Evolutionary conservation across 192 early-diverging fungal genomes (phyloP), one percentile per base, ranked within the genome.

Genomic region (Rhizoclosmatium globosum): DNA sequence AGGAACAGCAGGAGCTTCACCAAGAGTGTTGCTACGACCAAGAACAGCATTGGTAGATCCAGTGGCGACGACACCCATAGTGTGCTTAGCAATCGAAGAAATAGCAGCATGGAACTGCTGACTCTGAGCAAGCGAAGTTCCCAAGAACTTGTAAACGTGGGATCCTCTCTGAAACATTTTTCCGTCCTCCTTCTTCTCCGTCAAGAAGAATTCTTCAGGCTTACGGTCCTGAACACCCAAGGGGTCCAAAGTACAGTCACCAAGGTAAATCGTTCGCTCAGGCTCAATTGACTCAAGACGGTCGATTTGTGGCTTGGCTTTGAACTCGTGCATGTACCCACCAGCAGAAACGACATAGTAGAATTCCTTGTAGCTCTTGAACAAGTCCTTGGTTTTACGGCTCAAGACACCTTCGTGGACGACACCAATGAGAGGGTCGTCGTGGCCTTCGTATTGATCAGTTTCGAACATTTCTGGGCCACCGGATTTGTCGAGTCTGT

Each of bases 281-380:
- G 72, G 72, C 11, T 62, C 72, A n/a, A 62, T 11, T 6, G 7
- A 3, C 3, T 74, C 72, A 21, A 7, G 15, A 3, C 72, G 72
- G 6, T 74, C 58, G 17, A 62, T 43, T 43, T 74, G 72, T 9
- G 72, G 72, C 44, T 62, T 59, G 7, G 11, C 42, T 19, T 60
- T 74, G 72, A 74, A 74, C 46, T 74, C 69, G 48, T 77, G 76
- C n/a, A 77, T 13, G 44, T 77, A 77, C 4, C 76, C 76, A 23
- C 41, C 66, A 41, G 76, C 76, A 71, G 76, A 71, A 13, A 77
- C 53, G 57, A 77, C 48, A 39, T 77, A 77, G n/a, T 71, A 77
- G 57, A 48, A 42, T 64, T 77, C 76, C 67, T 71, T 77, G 67
- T 60, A 77, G 4, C 39, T 39, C 44, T 71, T 45, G 47, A 68